These are phyloP conservation scores for Luffa aegyptiaca DNA, from an alignment of 306 rosid species.

Conservation along the genomic window DNA sequence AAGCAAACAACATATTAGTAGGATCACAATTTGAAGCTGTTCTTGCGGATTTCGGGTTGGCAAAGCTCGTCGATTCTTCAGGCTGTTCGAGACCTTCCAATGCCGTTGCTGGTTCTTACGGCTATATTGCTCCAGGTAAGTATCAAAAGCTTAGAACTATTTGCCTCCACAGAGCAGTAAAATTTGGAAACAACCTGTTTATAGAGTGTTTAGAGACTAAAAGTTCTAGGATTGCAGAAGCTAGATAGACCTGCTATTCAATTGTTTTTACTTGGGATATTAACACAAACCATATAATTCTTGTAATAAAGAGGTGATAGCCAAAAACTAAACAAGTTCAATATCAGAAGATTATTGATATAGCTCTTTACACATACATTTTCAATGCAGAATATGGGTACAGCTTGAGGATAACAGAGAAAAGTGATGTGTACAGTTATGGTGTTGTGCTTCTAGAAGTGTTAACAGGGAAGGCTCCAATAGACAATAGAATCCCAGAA, in stretches of 20 bases:
- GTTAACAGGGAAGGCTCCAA: slow-evolving; percentile 73
- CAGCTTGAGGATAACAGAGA: slow-evolving; percentile 87
- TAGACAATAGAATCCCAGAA: slow-evolving; percentile 60
- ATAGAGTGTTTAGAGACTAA: background rate
- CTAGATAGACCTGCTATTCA: background rate
- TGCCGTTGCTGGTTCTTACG: slow-evolving; percentile 82
- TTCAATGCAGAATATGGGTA: slow-evolving; percentile 79
- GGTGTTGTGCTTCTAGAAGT: slow-evolving; percentile 84
- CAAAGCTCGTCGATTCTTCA: slow-evolving; percentile 52
- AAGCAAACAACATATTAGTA: slow-evolving; percentile 84
- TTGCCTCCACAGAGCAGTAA: background rate
- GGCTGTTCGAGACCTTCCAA: slow-evolving; percentile 51
- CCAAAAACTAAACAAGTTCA: background rate
- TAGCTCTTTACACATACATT: background rate
- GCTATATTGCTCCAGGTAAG: slow-evolving; percentile 95
- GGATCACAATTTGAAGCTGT: slow-evolving; percentile 77
- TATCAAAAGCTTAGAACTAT: background rate
- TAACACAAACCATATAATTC: background rate
- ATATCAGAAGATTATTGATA: background rate
- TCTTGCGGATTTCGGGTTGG: slow-evolving; percentile 90
- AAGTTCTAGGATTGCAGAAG: background rate
- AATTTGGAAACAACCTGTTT: background rate
- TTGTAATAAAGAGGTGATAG: background rate
- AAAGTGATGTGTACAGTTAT: slow-evolving; percentile 89
- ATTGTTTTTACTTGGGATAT: background rate